Conservation (phyloP, 139 green algal genomes). For the Trebouxia sp. region DNA sequence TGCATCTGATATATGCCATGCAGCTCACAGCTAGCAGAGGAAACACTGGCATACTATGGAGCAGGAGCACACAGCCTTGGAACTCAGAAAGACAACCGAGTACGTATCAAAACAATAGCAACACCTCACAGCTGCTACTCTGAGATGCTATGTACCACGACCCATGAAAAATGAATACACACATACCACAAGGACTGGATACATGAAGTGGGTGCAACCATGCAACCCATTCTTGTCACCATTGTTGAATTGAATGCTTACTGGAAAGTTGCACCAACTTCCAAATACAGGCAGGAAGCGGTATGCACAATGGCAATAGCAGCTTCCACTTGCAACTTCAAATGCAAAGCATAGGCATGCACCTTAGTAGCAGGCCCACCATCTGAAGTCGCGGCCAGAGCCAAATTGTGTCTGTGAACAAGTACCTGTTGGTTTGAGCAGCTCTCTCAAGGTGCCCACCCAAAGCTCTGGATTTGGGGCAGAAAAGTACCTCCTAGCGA, state of each 20-base stretch:
- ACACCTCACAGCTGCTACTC: slow-evolving; percentile 19
- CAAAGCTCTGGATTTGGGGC: not conserved
- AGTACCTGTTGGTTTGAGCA: not conserved
- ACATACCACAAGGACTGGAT: slow-evolving; percentile 21
- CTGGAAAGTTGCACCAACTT: slow-evolving; percentile 20
- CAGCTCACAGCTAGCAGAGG: too few species aligned
- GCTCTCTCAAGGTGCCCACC: not conserved
- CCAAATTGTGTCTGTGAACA: too few species aligned
- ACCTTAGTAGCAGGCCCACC: too few species aligned
- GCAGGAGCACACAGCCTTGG: too few species aligned
- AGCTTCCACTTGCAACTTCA: too few species aligned
- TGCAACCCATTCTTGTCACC: slow-evolving; percentile 15
- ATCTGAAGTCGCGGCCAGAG: too few species aligned
- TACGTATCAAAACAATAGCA: slow-evolving; percentile 21
- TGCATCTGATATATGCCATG: too few species aligned
- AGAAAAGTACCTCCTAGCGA: not conserved
- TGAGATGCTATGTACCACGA: slow-evolving; percentile 23
- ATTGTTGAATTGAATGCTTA: slow-evolving; percentile 24
- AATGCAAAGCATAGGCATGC: too few species aligned
- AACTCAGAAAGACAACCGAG: slow-evolving; percentile 20
- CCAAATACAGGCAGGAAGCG: slow-evolving; percentile 21
- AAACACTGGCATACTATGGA: too few species aligned
- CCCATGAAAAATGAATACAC: slow-evolving; percentile 18
- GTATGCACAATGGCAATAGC: too few species aligned
- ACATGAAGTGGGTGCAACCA: slow-evolving; percentile 19